Evolutionary conservation across 1,284 basidiomycete genomes (phyloP).

Genomic region (Ceratobasidium sp.): DNA sequence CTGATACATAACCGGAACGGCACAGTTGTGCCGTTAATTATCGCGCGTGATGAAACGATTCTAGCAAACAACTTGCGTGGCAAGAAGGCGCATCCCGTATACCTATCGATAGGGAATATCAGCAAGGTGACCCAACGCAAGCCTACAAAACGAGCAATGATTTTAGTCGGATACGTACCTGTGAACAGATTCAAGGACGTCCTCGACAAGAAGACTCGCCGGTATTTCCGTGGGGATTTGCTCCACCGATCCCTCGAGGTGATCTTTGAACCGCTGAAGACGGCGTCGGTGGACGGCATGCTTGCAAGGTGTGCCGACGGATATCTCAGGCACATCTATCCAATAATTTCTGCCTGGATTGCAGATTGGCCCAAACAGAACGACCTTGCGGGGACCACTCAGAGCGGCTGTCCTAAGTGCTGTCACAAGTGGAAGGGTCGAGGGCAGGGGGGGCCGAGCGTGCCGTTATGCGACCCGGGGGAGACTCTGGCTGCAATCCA

Average conservation of each 20-base stretch:
- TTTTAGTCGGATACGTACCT: slow-evolving; percentile 37
- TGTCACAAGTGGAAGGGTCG: neutral
- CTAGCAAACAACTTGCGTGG: neutral
- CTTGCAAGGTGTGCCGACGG: slow-evolving; percentile 28
- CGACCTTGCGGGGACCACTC: slow-evolving; percentile 4
- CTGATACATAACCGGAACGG: neutral
- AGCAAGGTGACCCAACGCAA: slow-evolving; percentile 20
- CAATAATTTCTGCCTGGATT: slow-evolving; percentile 23
- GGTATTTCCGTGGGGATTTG: neutral
- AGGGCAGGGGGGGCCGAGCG: neutral
- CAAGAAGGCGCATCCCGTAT: neutral
- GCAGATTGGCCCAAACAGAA: slow-evolving; percentile 34
- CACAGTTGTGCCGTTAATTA: slow-evolving; percentile 7
- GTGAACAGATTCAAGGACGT: neutral
- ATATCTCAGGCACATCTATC: slow-evolving; percentile 34
- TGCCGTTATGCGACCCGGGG: neutral
- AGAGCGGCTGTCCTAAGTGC: slow-evolving; percentile 14
- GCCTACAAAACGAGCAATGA: slow-evolving; percentile 11
- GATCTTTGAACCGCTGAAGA: slow-evolving; percentile 33
- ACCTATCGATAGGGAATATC: slow-evolving; percentile 37
- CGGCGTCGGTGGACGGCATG: slow-evolving; percentile 1
- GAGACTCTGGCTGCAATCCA: neutral
- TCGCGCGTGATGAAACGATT: neutral
- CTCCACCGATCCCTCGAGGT: slow-evolving; percentile 39
- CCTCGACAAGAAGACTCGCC: neutral